Base-by-base conservation (phyloP, 331 rosid species). In the Spiraea crenata region DNA sequence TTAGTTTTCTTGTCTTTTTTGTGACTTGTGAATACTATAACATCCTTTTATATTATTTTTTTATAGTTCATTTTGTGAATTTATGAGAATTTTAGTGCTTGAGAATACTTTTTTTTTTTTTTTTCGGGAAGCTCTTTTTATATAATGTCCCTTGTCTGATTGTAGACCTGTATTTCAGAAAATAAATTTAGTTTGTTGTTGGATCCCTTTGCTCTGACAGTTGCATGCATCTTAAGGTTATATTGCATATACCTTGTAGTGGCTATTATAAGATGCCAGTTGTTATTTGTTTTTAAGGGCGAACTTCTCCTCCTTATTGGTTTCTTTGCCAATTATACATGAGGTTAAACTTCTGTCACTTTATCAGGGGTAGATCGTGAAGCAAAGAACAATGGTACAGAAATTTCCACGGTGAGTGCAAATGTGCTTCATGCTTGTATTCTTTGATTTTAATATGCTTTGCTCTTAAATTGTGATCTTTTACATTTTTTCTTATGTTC, bases 351-450 rank as follows among this genome's bases (percentile, higher is more conserved):
- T 37, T 12, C 34, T 67, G 65, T 35, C 19, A 20, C 48, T 74
- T 75, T 73, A 16, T 17, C 96, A 90, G 97, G 71, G 67, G 68
- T 67, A 15, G 78, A 82, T 40, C 65, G 41, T 31, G 91, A 78
- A 56, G 74, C 20, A 25, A 51, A 74, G 76, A 70, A 73, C 63
- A 81, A 41, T 79, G 77, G 44, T 50, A 78, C 77, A 39, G 90
- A 80, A 38, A 71, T 74, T 70, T 25, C 56, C 70, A 46, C 74
- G 41, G 98, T 93, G 83, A 87, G 97, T 85, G 41, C 58, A 39
- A 74, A 56, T 69, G 56, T 71, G 7, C 56, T 54, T 25, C 63
- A 41, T 77, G 42, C 57, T 44, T 72, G 55, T 13, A 9, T 70
- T 70, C 17, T 67, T 13, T 47, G 13, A 40, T 60, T 14, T 20